phyloP scores from a whole-genome alignment of 2,329 filamentous ascomycete species.

The Monosporascus sp. region DNA sequence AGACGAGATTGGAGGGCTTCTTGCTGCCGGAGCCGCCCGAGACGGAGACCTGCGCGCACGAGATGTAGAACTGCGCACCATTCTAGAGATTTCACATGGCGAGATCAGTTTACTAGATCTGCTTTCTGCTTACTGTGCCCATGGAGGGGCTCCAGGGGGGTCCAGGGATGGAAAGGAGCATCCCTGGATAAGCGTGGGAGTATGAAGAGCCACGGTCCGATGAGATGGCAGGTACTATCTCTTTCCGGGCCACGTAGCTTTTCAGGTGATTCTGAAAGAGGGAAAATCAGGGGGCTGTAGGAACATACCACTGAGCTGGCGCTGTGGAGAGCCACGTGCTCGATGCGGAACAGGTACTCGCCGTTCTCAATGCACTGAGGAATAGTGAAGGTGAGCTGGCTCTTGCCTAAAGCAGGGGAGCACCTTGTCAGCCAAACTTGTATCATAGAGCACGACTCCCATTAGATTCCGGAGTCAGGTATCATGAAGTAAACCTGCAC shows the following conservation, averaged over 20 bases:
- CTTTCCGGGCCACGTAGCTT: too few relatives aligned
- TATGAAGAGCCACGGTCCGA: too few relatives aligned
- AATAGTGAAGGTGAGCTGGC: conserved; percentile 25
- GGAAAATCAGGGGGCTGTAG: too few relatives aligned
- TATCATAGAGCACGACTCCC: not conserved
- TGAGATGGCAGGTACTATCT: too few relatives aligned
- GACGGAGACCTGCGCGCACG: conserved; percentile 30
- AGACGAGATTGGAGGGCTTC: conserved; percentile 20
- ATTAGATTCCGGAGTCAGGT: too few relatives aligned
- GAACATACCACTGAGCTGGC: conserved; percentile 16
- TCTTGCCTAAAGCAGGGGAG: conserved; percentile 15
- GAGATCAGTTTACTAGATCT: not conserved
- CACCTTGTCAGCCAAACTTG: not conserved
- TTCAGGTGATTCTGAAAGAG: too few relatives aligned
- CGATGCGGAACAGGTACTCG: conserved; percentile 33
- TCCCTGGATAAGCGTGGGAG: too few relatives aligned
- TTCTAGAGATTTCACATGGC: conserved; percentile 2
- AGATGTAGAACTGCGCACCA: conserved; percentile 33
- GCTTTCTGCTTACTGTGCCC: not conserved
- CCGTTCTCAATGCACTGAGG: conserved; percentile 29
- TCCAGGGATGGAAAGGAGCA: too few relatives aligned
- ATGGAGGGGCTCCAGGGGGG: too few relatives aligned
- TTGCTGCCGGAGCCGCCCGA: conserved; percentile 25
- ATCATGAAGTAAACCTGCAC: too few relatives aligned
- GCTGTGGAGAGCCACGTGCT: conserved; percentile 32